A percentile compares a stretch with the other conserved stretches of the same genome.
phyloP scores from a whole-genome alignment of 2,329 filamentous ascomycete species.

The Cladosporium sp. region DNA sequence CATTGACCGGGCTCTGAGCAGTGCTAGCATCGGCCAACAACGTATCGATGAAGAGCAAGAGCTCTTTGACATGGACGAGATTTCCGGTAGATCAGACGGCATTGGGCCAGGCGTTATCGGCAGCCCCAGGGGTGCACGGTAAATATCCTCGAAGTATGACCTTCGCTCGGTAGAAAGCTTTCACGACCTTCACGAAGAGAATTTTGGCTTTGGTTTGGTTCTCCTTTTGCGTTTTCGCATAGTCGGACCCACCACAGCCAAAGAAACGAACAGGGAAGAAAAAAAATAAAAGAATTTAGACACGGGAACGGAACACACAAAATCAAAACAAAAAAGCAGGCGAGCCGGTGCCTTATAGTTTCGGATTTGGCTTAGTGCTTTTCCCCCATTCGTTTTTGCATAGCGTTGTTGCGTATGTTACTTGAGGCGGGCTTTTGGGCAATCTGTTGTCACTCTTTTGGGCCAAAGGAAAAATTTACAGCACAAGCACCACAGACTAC shows the following conservation, averaged over 20 bases:
- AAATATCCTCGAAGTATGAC: background rate
- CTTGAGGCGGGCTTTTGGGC: background rate
- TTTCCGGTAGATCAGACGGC: constrained; percentile 12
- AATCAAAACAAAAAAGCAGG: background rate
- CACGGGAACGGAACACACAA: background rate
- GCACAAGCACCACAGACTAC: background rate
- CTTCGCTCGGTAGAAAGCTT: background rate
- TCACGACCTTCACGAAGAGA: background rate
- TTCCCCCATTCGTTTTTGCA: background rate
- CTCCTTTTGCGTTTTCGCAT: background rate
- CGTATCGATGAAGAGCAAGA: constrained; percentile 30
- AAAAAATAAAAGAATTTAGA: background rate
- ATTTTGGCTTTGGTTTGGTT: background rate
- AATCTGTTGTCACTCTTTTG: too few relatives aligned
- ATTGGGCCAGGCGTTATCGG: constrained; percentile 1
- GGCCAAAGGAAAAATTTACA: background rate
- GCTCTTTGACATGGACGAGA: constrained; percentile 32
- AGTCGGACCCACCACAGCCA: background rate
- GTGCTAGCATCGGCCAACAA: constrained; percentile 23
- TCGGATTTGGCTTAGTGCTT: background rate
- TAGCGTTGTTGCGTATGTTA: background rate
- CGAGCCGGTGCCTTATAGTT: background rate
- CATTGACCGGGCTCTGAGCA: constrained; percentile 25
- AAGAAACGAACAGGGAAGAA: background rate
- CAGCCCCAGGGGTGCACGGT: constrained; percentile 2